These are phyloP conservation scores for Candida michaelii DNA, from an alignment of 805 yeast species.

Conservation along the genomic window DNA sequence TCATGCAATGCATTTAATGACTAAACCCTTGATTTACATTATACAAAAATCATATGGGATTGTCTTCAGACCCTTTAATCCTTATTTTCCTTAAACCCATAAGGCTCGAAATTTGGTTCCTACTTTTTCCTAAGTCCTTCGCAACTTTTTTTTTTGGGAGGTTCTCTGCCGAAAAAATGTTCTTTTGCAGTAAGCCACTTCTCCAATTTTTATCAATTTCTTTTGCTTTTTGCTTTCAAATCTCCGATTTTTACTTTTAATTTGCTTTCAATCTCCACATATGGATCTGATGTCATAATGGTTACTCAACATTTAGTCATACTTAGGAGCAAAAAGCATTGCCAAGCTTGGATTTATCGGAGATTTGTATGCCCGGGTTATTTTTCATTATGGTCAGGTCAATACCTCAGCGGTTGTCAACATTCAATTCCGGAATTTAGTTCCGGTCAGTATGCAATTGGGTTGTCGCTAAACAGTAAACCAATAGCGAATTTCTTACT, in stretches of 20 bases:
- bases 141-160: neutral
- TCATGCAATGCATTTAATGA: neutral
- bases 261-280: neutral
- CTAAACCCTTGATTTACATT: neutral
- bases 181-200: slow-evolving; percentile 4
- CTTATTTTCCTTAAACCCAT: neutral
- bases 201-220: slow-evolving; percentile 4
- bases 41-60: neutral
- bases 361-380: no score
- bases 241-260: neutral
- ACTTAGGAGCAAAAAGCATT: no score
- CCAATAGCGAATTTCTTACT: no score
- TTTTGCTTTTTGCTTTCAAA: slow-evolving; percentile 1
- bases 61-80: neutral
- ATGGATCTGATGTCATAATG: slow-evolving; percentile 1
- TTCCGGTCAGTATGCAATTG: no score
- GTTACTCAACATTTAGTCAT: neutral
- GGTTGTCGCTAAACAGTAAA: no score
- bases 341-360: no score
- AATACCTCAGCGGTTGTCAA: no score
- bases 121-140: neutral
- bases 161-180: slow-evolving; percentile 2
- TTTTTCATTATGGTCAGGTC: no score
- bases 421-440: no score
- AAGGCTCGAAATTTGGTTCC: neutral